Percentiles rank a stretch among this genome's conserved stretches.
These are phyloP conservation scores for Aspergillus cejpii DNA, from an alignment of 2,329 filamentous ascomycete genomes.

Conservation along the genomic window DNA sequence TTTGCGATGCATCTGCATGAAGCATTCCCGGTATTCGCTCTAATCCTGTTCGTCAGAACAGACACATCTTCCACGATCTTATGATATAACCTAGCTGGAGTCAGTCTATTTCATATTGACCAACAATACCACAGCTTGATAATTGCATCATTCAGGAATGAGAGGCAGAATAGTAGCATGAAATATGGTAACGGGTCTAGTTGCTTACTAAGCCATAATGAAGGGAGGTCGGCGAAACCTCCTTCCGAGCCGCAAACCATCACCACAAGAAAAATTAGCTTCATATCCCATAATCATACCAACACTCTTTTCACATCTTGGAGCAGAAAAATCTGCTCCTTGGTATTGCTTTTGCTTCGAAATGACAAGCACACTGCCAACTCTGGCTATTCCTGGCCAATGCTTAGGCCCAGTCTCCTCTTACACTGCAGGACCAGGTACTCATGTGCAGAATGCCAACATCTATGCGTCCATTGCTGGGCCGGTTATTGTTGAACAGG, in stretches of 20 bases:
- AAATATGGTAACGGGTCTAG: neutral
- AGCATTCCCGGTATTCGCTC: too few relatives aligned
- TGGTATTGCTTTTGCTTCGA: slow-evolving; percentile 2
- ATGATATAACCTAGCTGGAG: too few relatives aligned
- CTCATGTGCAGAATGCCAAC: slow-evolving; percentile 67
- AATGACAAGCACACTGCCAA: slow-evolving; percentile 33
- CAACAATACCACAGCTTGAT: neutral
- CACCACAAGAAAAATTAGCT: too few relatives aligned
- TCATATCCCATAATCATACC: slow-evolving; percentile 4
- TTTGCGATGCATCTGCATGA: neutral
- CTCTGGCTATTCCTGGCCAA: slow-evolving; percentile 72
- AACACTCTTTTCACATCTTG: slow-evolving; percentile 1
- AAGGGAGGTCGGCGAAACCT: slow-evolving; percentile 1
- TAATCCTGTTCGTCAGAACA: neutral
- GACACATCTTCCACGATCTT: neutral
- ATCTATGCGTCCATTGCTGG: slow-evolving; percentile 81
- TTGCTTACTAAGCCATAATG: too few relatives aligned
- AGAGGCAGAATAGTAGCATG: slow-evolving; percentile 6
- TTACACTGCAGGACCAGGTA: slow-evolving; percentile 71
- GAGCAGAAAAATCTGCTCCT: neutral
- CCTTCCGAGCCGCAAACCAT: too few relatives aligned
- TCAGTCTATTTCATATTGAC: too few relatives aligned
- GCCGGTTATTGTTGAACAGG: slow-evolving; percentile 52
- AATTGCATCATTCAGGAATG: neutral
- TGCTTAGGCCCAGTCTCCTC: slow-evolving; percentile 61